Percentiles rank a stretch among this genome's conserved stretches.
phyloP scores from a whole-genome alignment of 192 early-diverging fungal genomes.

The Rhizophagus clarus region DNA sequence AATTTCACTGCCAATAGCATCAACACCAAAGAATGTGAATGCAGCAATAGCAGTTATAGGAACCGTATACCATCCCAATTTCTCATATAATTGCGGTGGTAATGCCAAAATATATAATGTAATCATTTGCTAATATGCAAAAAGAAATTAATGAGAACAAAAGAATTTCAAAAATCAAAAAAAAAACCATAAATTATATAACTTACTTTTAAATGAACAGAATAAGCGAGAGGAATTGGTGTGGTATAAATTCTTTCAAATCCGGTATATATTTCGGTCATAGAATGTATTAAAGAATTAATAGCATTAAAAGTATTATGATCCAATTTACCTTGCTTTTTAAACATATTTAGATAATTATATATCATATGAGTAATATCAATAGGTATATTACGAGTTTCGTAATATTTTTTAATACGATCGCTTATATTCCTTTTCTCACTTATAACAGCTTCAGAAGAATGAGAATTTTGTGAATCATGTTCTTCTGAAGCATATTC shows the following conservation, averaged over 20 bases:
- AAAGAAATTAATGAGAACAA: not conserved
- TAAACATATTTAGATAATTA: conserved; percentile 40
- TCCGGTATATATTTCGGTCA: conserved; percentile 47
- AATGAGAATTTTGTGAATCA: not conserved
- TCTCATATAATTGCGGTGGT: conserved; percentile 40
- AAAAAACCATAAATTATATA: conserved; percentile 47
- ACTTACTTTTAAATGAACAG: conserved; percentile 67
- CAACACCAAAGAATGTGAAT: conserved; percentile 56
- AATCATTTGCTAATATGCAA: conserved; percentile 38
- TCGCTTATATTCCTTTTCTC: conserved; percentile 30
- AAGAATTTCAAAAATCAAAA: not conserved
- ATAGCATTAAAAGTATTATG: conserved; percentile 34
- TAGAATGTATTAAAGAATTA: conserved; percentile 36
- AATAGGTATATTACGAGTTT: conserved; percentile 38
- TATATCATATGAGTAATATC: conserved; percentile 42
- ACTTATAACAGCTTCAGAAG: conserved; percentile 19
- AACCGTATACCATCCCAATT: conserved; percentile 40
- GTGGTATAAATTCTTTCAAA: conserved; percentile 70
- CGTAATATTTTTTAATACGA: conserved; percentile 40
- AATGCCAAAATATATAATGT: conserved; percentile 45
- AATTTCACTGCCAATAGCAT: conserved; percentile 52
- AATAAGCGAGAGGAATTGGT: conserved; percentile 74
- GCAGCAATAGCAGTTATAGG: conserved; percentile 46
- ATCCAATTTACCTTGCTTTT: conserved; percentile 39
- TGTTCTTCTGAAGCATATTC: conserved; percentile 20